Evolutionary conservation across 768 basidiomycete species (phyloP).

Genomic region (Ramaria sp.): DNA sequence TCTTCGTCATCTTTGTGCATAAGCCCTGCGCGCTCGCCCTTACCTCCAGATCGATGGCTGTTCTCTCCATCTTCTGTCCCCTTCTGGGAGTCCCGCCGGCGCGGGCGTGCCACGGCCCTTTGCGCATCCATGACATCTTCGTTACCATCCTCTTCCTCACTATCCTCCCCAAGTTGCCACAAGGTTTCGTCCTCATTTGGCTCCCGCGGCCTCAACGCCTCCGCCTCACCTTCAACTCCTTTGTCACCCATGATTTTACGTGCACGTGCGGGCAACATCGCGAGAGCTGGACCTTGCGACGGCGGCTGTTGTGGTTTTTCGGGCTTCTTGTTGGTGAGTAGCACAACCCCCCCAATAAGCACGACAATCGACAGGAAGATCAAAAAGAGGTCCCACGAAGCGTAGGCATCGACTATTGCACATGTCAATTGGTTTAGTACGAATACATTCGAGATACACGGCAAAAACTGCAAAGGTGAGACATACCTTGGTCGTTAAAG

Average conservation of each 20-base stretch:
- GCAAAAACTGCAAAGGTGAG: background rate
- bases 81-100: conserved; percentile 2
- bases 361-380: conserved; percentile 81
- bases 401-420: conserved; percentile 77
- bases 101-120: background rate
- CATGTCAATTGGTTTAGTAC: conserved; percentile 61
- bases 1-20: conserved; percentile 26
- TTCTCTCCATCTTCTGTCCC: conserved; percentile 11
- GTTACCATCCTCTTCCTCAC: conserved; percentile 34
- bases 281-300: conserved; percentile 20
- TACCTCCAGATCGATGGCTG: conserved; percentile 13
- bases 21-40: conserved; percentile 33
- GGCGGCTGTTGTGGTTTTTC: conserved; percentile 31
- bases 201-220: conserved; percentile 21
- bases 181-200: conserved; percentile 31
- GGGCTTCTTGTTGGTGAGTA: conserved; percentile 87
- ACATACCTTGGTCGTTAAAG: background rate
- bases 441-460: conserved; percentile 28
- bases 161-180: conserved; percentile 72
- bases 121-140: conserved; percentile 2
- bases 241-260: conserved; percentile 17
- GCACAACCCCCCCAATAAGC: conserved; percentile 85
- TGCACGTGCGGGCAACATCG: conserved; percentile 14
- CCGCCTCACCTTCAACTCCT: conserved; percentile 25
- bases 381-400: conserved; percentile 80